Percentiles rank a stretch among this genome's conserved stretches.
These are phyloP conservation scores for Neofusicoccum sp. DNA, from an alignment of 2,329 filamentous ascomycete genomes.

Conservation along the genomic window DNA sequence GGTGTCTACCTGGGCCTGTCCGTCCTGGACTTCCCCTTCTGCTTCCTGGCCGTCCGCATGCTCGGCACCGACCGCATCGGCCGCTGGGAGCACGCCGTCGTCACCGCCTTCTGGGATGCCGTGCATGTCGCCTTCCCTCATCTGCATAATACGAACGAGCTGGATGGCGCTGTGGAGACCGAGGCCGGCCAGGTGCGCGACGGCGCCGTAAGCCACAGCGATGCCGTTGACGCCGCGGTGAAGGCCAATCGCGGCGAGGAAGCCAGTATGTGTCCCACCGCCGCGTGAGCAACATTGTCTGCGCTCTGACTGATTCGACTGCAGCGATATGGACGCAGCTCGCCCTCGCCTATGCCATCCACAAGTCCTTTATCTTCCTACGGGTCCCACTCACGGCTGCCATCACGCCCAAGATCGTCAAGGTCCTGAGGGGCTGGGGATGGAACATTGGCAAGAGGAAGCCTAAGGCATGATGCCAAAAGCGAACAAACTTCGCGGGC, in stretches of 20 bases:
- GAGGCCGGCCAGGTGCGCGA: constrained; percentile 38
- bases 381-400: constrained; percentile 91
- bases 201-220: constrained; percentile 27
- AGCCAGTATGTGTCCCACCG: constrained; percentile 62
- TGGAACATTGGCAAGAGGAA: constrained; percentile 88
- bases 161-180: constrained; percentile 37
- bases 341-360: constrained; percentile 90
- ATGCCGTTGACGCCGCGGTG: constrained; percentile 55
- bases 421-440: constrained; percentile 80
- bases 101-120: constrained; percentile 57
- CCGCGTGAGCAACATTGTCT: background rate
- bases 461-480: constrained; percentile 28
- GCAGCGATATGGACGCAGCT: constrained; percentile 77
- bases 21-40: constrained; percentile 89
- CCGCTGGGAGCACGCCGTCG: constrained; percentile 65
- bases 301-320: background rate
- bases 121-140: constrained; percentile 61
- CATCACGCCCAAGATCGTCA: constrained; percentile 91
- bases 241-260: constrained; percentile 62
- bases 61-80: constrained; percentile 86
- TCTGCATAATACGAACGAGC: constrained; percentile 48
- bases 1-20: constrained; percentile 87
- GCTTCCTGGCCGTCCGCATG: constrained; percentile 80
- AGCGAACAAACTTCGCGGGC: background rate
- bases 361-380: constrained; percentile 96